These are phyloP conservation scores for Tolypocladium sp. DNA, from an alignment of 2,329 filamentous ascomycete species.

Conservation along the genomic window DNA sequence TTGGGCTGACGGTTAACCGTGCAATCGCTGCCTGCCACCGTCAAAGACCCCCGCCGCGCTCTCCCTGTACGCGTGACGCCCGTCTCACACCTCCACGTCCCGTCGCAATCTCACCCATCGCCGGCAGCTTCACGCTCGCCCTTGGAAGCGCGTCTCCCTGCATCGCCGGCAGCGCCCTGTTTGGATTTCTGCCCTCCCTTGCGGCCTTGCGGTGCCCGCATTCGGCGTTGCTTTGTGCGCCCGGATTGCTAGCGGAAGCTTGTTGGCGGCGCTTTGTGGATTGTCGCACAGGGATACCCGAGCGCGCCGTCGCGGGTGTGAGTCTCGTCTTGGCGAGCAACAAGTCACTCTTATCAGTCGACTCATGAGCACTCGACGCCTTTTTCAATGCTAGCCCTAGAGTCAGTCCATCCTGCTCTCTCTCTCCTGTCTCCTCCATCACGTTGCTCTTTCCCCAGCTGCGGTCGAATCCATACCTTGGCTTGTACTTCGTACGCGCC, in stretches of 20 bases:
- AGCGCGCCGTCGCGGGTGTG: not conserved
- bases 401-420: slow-evolving; percentile 13
- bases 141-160: not conserved
- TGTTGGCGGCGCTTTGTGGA: not conserved
- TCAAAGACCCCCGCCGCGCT: not conserved
- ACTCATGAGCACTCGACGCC: not conserved
- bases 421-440: not conserved
- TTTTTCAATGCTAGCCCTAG: slow-evolving; percentile 16
- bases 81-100: not conserved
- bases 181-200: not conserved
- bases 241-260: not conserved
- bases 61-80: not conserved
- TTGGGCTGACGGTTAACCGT: too few species aligned
- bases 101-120: not conserved
- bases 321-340: not conserved
- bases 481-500: not conserved
- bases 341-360: not conserved
- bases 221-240: not conserved
- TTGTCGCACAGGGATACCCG: not conserved
- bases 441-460: not conserved
- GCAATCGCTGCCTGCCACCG: not conserved
- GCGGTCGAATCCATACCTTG: not conserved
- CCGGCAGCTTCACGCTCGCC: not conserved
- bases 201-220: not conserved
- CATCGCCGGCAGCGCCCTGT: not conserved